Base-by-base conservation (phyloP, 1,139 yeast genomes). In the Pichia terricola region DNA sequence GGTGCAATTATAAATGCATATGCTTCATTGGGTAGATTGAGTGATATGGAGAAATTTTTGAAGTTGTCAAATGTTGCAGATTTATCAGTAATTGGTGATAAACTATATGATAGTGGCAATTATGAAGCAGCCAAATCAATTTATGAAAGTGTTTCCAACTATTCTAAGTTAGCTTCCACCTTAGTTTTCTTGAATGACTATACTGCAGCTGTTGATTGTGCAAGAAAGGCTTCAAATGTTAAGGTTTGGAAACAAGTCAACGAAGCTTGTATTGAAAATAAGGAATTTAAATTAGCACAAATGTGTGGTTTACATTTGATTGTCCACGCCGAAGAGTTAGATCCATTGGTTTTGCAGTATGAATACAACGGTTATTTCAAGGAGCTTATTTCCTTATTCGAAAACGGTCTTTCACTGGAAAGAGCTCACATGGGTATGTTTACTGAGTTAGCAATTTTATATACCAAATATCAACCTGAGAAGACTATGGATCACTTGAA, bases 341-440 rank as follows among this genome's bases (percentile, higher is more conserved):
- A 89, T 39, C 96, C 86, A 60, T 73, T 91, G 54, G 97, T 91
- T 44, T 73, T 69, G 50, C 84, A 84, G 56, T 91, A 91, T 62
- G 97, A 91, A 68, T 72, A 75, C 64, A 79, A 83, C 57, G 99
- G 98, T 40, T 87, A 87, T 68, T 88, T 89, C 67, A 84, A 80
- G 53, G 96, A 94, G 69, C 75, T 94, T 52, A 85, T 91, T 54
- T 77, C 96, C 22, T 76, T 91, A 58, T 87, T 91, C 59, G 98
- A 91, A 68, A 94, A 88, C 57, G 98, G 98, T 55, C 75, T 91
- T 49, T 94, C 95, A 42, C 76, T 91, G 57, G 99, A 91, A 71
- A 84, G 98, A 64, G 98, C 99, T 35, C 98, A 94, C 63, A 91
- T 91, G 97, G 98, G 97, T 58, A 91, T 91, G 97, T 91, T 94